Evolutionary conservation across 108 stramenopile species (phyloP).

Genomic region (Cyclotella cryptica): DNA sequence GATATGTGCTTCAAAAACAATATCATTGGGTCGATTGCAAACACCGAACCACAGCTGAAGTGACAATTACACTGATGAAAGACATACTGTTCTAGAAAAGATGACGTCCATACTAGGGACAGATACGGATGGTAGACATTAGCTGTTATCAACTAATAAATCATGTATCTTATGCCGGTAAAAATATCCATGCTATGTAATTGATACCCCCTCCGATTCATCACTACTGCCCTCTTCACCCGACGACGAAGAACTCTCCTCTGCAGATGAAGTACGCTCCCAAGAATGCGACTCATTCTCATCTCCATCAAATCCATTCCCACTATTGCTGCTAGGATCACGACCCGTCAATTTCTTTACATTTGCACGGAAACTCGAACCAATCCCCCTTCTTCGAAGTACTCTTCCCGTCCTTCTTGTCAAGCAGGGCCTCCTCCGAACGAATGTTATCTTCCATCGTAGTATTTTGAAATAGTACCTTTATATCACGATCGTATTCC

Average conservation of each 20-base stretch:
- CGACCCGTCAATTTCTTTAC: not conserved
- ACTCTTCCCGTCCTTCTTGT: not conserved
- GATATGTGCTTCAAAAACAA: no score
- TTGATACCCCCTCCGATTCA: not conserved
- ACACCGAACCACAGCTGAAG: no score
- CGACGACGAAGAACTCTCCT: slow-evolving; percentile 2
- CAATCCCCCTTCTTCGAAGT: not conserved
- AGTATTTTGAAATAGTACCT: not conserved
- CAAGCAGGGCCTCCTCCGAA: not conserved
- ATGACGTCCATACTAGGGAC: no score
- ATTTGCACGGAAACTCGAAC: not conserved
- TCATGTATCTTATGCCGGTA: no score
- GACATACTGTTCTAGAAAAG: no score
- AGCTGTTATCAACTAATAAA: no score
- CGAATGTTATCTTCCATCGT: slow-evolving; percentile 5
- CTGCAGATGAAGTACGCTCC: not conserved
- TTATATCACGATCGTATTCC: not conserved
- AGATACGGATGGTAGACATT: no score
- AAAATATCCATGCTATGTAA: no score
- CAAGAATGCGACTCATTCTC: slow-evolving; percentile 3
- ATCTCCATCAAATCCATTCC: not conserved
- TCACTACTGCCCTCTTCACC: slow-evolving; percentile 3
- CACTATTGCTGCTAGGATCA: not conserved
- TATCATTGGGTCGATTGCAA: no score
- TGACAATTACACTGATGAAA: no score